Percentiles rank a stretch among this genome's conserved stretches.
Evolutionary conservation across 2,329 filamentous ascomycete genomes (phyloP).

Genomic region (Pestalotiopsis sp.): DNA sequence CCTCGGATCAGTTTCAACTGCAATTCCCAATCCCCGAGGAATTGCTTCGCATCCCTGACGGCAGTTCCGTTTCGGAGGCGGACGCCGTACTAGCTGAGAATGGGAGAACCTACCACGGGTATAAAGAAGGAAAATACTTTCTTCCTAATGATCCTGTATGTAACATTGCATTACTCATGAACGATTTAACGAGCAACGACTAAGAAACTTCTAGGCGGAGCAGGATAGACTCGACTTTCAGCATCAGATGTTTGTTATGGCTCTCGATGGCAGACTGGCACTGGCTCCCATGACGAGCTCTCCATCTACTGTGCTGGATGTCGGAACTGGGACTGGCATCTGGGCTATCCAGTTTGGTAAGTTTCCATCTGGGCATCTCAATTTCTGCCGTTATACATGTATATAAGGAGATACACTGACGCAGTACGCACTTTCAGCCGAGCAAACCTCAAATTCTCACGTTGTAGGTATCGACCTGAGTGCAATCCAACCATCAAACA

Average conservation of each 20-base stretch:
- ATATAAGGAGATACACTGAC: neutral
- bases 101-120: neutral
- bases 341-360: conserved; percentile 27
- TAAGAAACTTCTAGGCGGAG: neutral
- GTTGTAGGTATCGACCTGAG: conserved; percentile 17
- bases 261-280: conserved; percentile 24
- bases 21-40: neutral
- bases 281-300: conserved; percentile 21
- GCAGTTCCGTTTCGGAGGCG: neutral
- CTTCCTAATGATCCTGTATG: neutral
- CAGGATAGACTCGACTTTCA: conserved; percentile 24
- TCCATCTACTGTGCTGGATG: conserved; percentile 19
- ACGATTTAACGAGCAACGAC: neutral
- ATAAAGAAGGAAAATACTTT: conserved; percentile 11
- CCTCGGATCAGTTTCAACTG: neutral
- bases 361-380: neutral
- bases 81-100: neutral
- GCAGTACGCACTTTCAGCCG: neutral
- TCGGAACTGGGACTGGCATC: conserved; percentile 25
- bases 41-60: neutral
- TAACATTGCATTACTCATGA: neutral
- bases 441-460: conserved; percentile 7
- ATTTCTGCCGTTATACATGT: neutral
- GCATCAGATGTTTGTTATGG: conserved; percentile 25
- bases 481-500: conserved; percentile 11